Conservation (phyloP, 176 grass and related monocot species). For the Coix lacrymajobi region DNA sequence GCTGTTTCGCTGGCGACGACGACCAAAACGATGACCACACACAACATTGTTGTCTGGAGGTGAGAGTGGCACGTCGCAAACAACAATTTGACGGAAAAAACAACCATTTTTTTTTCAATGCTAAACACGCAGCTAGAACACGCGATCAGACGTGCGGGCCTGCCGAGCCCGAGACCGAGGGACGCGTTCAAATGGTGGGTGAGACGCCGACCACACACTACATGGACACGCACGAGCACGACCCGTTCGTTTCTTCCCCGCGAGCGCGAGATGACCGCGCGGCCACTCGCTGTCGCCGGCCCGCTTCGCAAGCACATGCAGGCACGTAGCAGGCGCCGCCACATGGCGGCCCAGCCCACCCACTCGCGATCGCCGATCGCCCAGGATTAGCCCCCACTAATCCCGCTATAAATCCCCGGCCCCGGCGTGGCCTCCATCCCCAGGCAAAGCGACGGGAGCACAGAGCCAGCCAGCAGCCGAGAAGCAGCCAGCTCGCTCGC, state of each 20-base stretch:
- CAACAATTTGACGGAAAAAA: neutral
- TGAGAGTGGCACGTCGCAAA: neutral
- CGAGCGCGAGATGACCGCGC: constrained; percentile 5
- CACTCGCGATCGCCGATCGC: neutral
- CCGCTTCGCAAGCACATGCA: constrained; percentile 35
- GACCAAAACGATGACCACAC: neutral
- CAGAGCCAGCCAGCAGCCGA: constrained; percentile 2
- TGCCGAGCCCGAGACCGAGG: neutral
- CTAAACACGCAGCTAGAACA: neutral
- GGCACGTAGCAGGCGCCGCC: constrained; percentile 31
- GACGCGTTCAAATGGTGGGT: neutral
- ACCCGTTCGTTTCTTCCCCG: constrained; percentile 5
- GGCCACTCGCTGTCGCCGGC: neutral
- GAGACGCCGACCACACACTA: neutral
- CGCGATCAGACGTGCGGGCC: neutral
- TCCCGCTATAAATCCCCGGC: constrained; percentile 52
- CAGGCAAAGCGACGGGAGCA: constrained; percentile 43
- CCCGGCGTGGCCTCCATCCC: neutral
- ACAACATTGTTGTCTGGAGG: neutral
- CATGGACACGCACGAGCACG: neutral
- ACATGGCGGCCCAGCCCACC: constrained; percentile 31
- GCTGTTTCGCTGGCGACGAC: neutral
- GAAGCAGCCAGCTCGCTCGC: constrained; percentile 29
- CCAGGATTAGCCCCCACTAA: constrained; percentile 14
- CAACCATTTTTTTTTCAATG: neutral